Evolutionary conservation across 2,329 filamentous ascomycete species (phyloP), one percentile per base, ranked within the genome.

Genomic region (Leptographium wingfieldii): DNA sequence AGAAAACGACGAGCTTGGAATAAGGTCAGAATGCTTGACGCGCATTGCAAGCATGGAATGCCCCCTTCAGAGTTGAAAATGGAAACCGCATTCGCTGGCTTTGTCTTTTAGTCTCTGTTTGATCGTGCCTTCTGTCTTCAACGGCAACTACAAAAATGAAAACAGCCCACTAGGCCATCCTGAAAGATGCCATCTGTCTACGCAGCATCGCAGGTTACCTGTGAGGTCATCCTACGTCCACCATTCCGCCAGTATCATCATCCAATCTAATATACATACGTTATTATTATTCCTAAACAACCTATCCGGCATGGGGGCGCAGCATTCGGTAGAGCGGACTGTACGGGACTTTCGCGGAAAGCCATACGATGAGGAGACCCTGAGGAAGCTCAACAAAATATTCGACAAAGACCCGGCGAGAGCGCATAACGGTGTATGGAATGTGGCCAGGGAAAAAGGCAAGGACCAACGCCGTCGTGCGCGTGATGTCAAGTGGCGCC

Each of bases 311-410:
- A 56, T 65, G 59, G 54, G 62, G n/a, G 52, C 40, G 4, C 61
- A 62, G n/a, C 58, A 58, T 10, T 64, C 63, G 10, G 60, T 64
- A 7, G 63, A 65, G 58, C 51, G 63, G 12, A 51, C 57, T 16
- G 59, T 65, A 14, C 61, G 61, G 9, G 48, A 61, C 3, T 46
- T 60, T 12, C 61, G 51, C 3, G 33, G 52, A 3, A 62, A 61
- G 38, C 63, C 64, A 0, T 57, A 58, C 35, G 55, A 60, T 31
- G 59, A 59, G 9, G 25, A 62, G 22, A 53, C 35, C 0, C 59
- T 65, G n/a, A 38, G 43, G 49, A 56, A 59, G n/a, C 38, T 65
- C 5, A 60, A 65, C 59, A 25, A 52, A 4, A 40, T 62, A 1
- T 65, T 65, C 11, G 27, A 52, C 12, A 53, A 59, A n/a, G 62